Evolutionary conservation across 768 basidiomycete genomes (phyloP), one percentile per base, ranked within the genome.

Genomic region (Gloeostereum incarnatum): DNA sequence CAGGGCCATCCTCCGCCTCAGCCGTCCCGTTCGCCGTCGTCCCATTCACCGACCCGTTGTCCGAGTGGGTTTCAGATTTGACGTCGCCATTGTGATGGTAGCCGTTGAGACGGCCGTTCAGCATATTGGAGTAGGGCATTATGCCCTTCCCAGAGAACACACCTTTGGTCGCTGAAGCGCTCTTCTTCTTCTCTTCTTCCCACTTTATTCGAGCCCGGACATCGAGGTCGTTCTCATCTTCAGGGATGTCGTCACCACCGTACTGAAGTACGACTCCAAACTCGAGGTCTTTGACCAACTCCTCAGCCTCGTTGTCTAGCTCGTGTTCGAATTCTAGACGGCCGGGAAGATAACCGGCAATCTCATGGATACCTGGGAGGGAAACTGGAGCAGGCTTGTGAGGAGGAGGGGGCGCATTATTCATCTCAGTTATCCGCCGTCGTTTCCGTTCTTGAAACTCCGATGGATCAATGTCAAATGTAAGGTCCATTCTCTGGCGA

Each of bases 281-380:
- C 54, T 98, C 93, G 45, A 99, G 68, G 54, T 97, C 91, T 59
- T 97, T 98, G 46, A 97, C 83, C 2, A 89, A 60, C 50, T 93
- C 83, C 55, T 99, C 94, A 0, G 94, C 94, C 36, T 99, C 94
- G 55, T 99, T 96, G 53, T 97, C 93, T 4, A 90, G 63, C 58
- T 99, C 94, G 49, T 93, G 92, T 54, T 99, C 94, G 54, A 99
- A 99, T 58, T 99, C 94, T 24, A 99, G 70, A n/a, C 94, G 81
- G 11, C 94, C 94, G 6, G 94, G 94, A 53, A 99, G 81, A 62
- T 83, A 98, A 0, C 83, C 84, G 11, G 83, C 78, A 27, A 98
- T 73, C 61, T 99, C 94, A 56, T 97, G 94, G 11, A 88, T 78
- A 3, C 78, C 89, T 3, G 94, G 94, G 1, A 83, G 78, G 5